Evolutionary conservation across 169 alveolate species (phyloP).

Genomic region (Eimeria necatrix): DNA sequence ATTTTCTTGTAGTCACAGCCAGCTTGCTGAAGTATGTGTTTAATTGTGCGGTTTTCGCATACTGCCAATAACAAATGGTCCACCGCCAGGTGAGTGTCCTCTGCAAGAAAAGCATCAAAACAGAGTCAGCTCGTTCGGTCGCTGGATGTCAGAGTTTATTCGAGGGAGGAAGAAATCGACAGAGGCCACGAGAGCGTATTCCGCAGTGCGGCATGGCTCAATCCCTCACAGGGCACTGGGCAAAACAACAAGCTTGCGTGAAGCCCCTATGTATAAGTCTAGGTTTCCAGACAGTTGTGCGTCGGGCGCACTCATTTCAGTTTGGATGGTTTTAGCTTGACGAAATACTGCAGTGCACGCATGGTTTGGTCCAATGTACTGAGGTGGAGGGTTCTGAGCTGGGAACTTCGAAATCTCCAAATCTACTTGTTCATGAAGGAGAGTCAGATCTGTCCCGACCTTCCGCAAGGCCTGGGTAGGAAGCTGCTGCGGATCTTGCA

Average conservation of each 20-base stretch:
- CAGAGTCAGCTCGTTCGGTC: neutral
- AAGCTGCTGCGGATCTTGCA: constrained; percentile 66
- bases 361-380: constrained; percentile 64
- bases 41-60: constrained; percentile 39
- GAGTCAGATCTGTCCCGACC: constrained; percentile 35
- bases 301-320: constrained; percentile 32
- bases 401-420: constrained; percentile 55
- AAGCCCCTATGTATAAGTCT: no score
- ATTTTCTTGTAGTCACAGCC: constrained; percentile 62
- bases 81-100: constrained; percentile 66
- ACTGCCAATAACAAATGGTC: constrained; percentile 76
- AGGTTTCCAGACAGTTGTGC: neutral
- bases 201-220: neutral
- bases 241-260: no score
- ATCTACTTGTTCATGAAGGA: constrained; percentile 49
- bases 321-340: constrained; percentile 61
- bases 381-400: constrained; percentile 74
- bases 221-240: neutral
- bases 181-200: neutral
- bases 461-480: constrained; percentile 65
- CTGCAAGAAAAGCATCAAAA: neutral
- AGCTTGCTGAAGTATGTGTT: constrained; percentile 36
- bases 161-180: neutral
- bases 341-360: constrained; percentile 61
- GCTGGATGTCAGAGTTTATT: neutral